Conservation (phyloP, 2,329 filamentous ascomycete species). For the Penicillium sp. region DNA sequence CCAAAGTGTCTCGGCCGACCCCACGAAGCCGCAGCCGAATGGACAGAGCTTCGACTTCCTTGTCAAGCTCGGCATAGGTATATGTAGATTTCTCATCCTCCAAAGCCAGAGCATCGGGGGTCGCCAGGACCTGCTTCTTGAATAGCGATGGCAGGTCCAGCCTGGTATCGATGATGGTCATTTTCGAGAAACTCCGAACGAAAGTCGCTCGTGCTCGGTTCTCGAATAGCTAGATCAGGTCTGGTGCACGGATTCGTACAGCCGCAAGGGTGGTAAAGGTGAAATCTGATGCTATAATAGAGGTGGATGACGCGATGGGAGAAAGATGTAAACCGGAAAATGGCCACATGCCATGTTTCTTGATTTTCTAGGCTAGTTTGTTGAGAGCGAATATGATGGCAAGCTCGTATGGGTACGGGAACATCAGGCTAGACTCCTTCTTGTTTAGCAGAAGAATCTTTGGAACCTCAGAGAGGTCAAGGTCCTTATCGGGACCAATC, state of each 20-base stretch:
- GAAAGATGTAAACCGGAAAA: neutral
- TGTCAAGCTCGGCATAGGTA: slow-evolving; percentile 71
- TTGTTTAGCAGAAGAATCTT: neutral
- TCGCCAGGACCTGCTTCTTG: slow-evolving; percentile 63
- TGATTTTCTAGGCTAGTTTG: neutral
- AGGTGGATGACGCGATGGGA: neutral
- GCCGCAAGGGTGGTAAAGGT: neutral
- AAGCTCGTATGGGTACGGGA: neutral
- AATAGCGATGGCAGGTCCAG: slow-evolving; percentile 75
- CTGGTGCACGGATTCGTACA: neutral
- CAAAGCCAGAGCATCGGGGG: slow-evolving; percentile 67
- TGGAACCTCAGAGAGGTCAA: neutral
- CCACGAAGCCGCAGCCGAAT: slow-evolving; percentile 63
- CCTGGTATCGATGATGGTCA: slow-evolving; percentile 66
- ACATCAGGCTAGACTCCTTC: neutral
- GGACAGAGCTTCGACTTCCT: slow-evolving; percentile 64
- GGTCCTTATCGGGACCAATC: neutral
- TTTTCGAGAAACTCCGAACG: slow-evolving; percentile 33
- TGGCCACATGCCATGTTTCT: neutral
- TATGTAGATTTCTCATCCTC: slow-evolving; percentile 67
- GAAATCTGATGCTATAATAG: neutral
- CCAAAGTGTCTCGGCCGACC: slow-evolving; percentile 69
- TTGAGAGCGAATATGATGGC: neutral
- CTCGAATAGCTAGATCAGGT: neutral
- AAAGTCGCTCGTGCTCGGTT: neutral